Percentiles rank a stretch among this genome's conserved stretches.
phyloP scores from a whole-genome alignment of 495 filamentous ascomycete species.

The Podospora sp. region DNA sequence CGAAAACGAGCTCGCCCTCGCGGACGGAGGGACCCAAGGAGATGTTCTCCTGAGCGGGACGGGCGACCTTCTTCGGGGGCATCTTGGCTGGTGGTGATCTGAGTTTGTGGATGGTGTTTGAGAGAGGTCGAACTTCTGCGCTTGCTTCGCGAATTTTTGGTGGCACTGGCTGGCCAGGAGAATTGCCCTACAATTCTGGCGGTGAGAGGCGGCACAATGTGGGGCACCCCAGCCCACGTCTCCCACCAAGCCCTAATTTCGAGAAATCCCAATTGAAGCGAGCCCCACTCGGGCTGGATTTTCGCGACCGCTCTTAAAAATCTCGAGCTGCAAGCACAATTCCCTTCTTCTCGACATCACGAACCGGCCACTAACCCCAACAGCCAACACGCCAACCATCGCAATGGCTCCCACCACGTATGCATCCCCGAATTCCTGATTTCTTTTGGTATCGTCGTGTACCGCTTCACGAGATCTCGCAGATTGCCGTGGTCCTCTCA shows the following conservation, averaged over 20 bases:
- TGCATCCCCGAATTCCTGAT: conserved; percentile 54
- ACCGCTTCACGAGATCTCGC: conserved; percentile 49
- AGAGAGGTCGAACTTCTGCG: conserved; percentile 22
- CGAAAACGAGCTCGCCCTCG: conserved; percentile 92
- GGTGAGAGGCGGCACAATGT: conserved; percentile 32
- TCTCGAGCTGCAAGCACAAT: conserved; percentile 28
- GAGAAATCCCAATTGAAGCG: conserved; percentile 8
- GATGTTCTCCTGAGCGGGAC: conserved; percentile 90
- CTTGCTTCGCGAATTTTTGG: conserved; percentile 32
- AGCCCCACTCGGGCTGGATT: conserved; percentile 28
- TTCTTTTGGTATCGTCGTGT: conserved; percentile 57
- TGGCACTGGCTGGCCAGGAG: conserved; percentile 26
- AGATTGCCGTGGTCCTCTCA: conserved; percentile 78
- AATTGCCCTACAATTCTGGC: conserved; percentile 35
- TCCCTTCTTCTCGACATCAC: conserved; percentile 16
- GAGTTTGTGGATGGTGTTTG: conserved; percentile 25
- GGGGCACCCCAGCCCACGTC: conserved; percentile 18
- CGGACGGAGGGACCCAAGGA: conserved; percentile 75
- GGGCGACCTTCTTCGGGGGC: conserved; percentile 82
- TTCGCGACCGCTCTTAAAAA: conserved; percentile 16
- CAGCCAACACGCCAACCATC: conserved; percentile 40
- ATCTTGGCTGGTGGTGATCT: conserved; percentile 53
- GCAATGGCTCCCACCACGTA: conserved; percentile 66
- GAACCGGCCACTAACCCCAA: conserved; percentile 18
- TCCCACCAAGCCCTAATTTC: conserved; percentile 39